Evolutionary conservation across 2,329 filamentous ascomycete genomes (phyloP).

Genomic region (Penicillium paneum): DNA sequence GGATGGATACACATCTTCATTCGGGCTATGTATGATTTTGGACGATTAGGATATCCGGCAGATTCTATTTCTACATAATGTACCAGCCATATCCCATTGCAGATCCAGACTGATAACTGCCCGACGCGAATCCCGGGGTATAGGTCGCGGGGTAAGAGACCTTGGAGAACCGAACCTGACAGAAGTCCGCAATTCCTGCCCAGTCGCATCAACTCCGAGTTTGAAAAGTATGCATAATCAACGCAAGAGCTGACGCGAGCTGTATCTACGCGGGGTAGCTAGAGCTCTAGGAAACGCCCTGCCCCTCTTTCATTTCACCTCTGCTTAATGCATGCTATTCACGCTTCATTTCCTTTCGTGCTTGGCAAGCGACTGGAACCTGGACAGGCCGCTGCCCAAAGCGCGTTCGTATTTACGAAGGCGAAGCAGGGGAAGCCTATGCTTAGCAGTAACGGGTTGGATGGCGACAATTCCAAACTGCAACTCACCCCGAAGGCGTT

Average conservation of each 20-base stretch:
- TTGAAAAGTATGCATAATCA: not conserved
- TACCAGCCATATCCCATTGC: not conserved
- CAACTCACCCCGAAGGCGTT: conserved; percentile 12
- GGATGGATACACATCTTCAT: not conserved
- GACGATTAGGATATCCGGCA: not conserved
- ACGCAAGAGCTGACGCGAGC: conserved; percentile 5
- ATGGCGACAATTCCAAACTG: conserved; percentile 1
- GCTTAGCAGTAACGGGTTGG: not conserved
- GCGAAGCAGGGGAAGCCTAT: conserved; percentile 5
- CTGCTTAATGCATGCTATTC: conserved; percentile 2
- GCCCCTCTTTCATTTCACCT: conserved; percentile 4
- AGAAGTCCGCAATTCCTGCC: not conserved
- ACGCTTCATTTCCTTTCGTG: not conserved
- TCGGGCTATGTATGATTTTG: not conserved
- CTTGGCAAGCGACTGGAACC: conserved; percentile 6
- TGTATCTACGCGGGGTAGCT: conserved; percentile 1
- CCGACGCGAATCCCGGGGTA: conserved; percentile 1
- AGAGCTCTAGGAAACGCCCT: not conserved
- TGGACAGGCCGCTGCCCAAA: conserved; percentile 7
- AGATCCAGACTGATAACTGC: not conserved
- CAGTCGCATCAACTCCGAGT: not conserved
- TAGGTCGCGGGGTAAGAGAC: conserved; percentile 5
- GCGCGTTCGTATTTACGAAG: not conserved
- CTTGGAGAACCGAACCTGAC: not conserved
- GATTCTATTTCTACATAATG: not conserved